Evolutionary conservation across 495 filamentous ascomycete species (phyloP).

Genomic region (Penicillium bovifimosum): DNA sequence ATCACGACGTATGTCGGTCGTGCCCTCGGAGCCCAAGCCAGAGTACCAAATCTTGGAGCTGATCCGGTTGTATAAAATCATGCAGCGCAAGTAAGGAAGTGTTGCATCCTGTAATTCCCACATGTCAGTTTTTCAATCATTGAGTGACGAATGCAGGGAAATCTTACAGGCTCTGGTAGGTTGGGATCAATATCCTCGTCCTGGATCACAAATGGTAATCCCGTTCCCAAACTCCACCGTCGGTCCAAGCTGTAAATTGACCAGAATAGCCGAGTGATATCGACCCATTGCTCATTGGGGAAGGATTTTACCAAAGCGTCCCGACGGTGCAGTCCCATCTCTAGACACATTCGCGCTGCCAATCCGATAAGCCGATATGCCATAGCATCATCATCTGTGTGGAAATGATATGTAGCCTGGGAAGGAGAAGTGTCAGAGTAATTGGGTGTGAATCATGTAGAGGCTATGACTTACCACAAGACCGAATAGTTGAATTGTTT

Average conservation of each 20-base stretch:
- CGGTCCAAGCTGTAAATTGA: constrained; percentile 72
- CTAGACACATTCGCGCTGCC: constrained; percentile 68
- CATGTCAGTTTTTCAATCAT: neutral
- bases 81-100: constrained; percentile 65
- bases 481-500: constrained; percentile 65
- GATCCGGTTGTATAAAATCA: constrained; percentile 72
- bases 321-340: constrained; percentile 72
- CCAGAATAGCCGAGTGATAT: constrained; percentile 70
- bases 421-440: neutral
- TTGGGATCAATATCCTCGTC: constrained; percentile 79
- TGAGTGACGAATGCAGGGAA: neutral
- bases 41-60: constrained; percentile 74
- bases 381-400: constrained; percentile 72
- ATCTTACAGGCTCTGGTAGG: constrained; percentile 67
- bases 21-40: constrained; percentile 45
- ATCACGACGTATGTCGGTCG: constrained; percentile 49
- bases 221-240: constrained; percentile 76
- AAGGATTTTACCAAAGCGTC: constrained; percentile 64
- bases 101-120: constrained; percentile 50
- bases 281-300: constrained; percentile 53
- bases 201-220: constrained; percentile 73
- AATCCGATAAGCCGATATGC: constrained; percentile 77
- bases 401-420: constrained; percentile 79
- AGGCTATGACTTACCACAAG: constrained; percentile 51
- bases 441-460: neutral